These are phyloP conservation scores for Omphalea diandra DNA, from an alignment of 441 rosid species.

Conservation along the genomic window DNA sequence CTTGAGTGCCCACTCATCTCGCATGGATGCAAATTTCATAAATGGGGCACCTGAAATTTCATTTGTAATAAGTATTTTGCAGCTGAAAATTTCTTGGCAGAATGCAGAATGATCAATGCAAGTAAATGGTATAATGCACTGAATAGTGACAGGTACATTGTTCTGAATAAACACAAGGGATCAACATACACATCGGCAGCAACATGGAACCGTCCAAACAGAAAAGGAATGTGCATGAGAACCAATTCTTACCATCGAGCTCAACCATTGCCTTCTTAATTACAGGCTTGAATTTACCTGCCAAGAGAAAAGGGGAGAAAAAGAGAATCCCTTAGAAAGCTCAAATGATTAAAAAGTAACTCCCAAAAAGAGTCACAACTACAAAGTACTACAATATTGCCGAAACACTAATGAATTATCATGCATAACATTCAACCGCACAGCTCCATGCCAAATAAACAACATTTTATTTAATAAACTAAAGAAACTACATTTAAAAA, in stretches of 20 bases:
- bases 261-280: conserved; percentile 99
- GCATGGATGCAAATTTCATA: conserved; percentile 67
- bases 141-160: not conserved
- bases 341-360: not conserved
- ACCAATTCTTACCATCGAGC: conserved; percentile 62
- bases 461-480: not conserved
- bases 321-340: not conserved
- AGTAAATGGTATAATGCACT: not conserved
- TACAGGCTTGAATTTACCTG: conserved; percentile 95
- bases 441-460: not conserved
- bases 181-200: not conserved
- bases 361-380: not conserved
- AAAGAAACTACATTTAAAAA: not conserved
- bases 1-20: conserved; percentile 84
- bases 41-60: conserved; percentile 79
- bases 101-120: not conserved
- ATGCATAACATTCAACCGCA: not conserved
- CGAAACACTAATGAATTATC: not conserved
- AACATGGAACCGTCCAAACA: not conserved
- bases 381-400: not conserved
- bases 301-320: conserved; percentile 1
- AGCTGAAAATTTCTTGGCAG: not conserved
- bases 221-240: not conserved
- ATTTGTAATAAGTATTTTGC: not conserved
- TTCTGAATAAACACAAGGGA: not conserved